Conservation (phyloP, 106 monocot genomes). For the Acorus gramineus region DNA sequence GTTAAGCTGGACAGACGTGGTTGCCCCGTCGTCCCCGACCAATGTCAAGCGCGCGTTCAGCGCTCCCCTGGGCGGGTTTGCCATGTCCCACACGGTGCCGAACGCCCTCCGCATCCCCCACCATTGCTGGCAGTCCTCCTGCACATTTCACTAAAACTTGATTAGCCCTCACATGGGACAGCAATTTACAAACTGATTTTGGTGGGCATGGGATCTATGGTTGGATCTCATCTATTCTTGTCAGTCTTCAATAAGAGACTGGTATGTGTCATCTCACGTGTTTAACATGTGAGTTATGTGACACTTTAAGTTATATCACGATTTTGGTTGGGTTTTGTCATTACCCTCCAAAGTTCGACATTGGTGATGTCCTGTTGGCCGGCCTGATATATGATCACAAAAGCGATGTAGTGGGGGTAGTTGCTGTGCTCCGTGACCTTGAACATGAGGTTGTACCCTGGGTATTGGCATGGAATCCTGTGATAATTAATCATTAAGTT, state of each 20-base stretch:
- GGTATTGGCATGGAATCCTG: constrained; percentile 31
- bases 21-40: constrained; percentile 2
- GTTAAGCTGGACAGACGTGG: constrained; percentile 7
- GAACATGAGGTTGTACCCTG: constrained; percentile 25
- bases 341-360: constrained; percentile 20
- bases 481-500: too few relatives aligned
- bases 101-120: constrained; percentile 20
- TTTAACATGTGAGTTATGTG: neutral
- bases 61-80: constrained; percentile 15
- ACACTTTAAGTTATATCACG: neutral
- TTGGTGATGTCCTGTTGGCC: constrained; percentile 21
- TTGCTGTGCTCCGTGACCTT: constrained; percentile 24
- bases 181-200: too few relatives aligned
- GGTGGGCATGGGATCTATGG: too few relatives aligned
- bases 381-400: constrained; percentile 22
- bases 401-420: constrained; percentile 21
- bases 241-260: too few relatives aligned
- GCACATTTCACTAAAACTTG: neutral
- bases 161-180: neutral
- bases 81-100: constrained; percentile 30
- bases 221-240: too few relatives aligned
- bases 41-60: constrained; percentile 13
- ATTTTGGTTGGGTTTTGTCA: neutral
- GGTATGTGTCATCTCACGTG: neutral
- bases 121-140: constrained; percentile 18